Percentiles rank a stretch among this genome's conserved stretches.
Conservation (phyloP, 75 land plant species). For the Chamaecyparis obtusa region DNA sequence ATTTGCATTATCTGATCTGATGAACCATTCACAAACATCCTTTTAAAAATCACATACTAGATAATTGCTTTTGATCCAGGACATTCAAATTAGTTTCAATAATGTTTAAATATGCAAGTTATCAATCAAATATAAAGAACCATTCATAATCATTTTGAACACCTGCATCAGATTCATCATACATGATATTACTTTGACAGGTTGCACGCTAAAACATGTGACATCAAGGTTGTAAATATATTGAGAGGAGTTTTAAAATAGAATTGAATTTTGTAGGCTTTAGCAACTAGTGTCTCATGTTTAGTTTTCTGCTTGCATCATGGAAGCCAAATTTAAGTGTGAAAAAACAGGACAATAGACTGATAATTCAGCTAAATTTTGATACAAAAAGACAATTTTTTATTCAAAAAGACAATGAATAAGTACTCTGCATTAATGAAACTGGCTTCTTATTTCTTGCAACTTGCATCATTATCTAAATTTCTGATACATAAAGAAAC, state of each 20-base stretch:
- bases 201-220: background rate
- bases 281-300: background rate
- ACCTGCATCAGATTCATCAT: background rate
- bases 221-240: background rate
- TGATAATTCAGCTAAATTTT: no score
- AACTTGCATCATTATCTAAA: no score
- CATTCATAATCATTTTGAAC: background rate
- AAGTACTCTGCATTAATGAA: background rate
- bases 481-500: background rate
- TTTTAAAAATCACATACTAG: background rate
- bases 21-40: no score
- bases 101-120: background rate
- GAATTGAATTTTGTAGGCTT: background rate
- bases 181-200: background rate
- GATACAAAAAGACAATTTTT: background rate
- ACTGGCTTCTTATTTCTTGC: background rate
- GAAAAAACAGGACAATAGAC: background rate
- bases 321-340: background rate
- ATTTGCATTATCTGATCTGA: no score
- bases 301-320: no score
- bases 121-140: background rate
- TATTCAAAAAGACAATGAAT: no score
- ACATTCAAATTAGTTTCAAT: background rate
- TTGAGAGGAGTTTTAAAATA: background rate
- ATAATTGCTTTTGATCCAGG: background rate